Evolutionary conservation across 1,284 basidiomycete genomes (phyloP).

Genomic region (Melampsora larici-populina): DNA sequence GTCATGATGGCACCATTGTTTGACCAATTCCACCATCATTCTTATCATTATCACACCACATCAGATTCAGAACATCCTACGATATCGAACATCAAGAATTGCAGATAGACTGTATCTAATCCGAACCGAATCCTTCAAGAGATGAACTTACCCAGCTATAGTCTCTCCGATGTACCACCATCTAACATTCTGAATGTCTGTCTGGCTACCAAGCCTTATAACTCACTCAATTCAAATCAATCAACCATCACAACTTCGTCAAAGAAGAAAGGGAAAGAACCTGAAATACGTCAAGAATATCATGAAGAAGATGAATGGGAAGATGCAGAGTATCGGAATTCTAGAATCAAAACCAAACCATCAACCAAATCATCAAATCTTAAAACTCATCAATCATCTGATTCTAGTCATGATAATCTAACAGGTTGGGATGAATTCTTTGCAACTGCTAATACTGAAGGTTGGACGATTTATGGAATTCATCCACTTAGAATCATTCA

Average conservation of each 20-base stretch:
- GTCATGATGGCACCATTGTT: too few species aligned
- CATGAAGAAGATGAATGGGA: constrained; percentile 24
- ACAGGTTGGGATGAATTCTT: constrained; percentile 64
- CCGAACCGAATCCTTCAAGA: neutral
- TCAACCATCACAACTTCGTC: neutral
- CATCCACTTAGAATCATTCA: constrained; percentile 73
- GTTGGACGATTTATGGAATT: constrained; percentile 80
- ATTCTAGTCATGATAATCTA: constrained; percentile 1
- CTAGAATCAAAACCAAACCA: neutral
- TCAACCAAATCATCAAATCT: neutral
- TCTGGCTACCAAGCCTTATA: constrained; percentile 9
- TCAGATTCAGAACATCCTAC: neutral
- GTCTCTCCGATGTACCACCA: constrained; percentile 24
- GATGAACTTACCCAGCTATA: constrained; percentile 40
- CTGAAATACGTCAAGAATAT: neutral
- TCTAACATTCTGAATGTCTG: constrained; percentile 37
- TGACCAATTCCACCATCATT: neutral
- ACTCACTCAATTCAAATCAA: neutral
- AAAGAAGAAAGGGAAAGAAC: constrained; percentile 20
- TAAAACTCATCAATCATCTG: neutral
- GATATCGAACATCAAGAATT: too few species aligned
- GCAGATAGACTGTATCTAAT: too few species aligned
- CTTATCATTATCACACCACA: neutral
- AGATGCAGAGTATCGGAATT: constrained; percentile 24
- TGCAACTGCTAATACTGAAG: constrained; percentile 72